Evolutionary conservation across 164 flowering plant genomes (phyloP).

Genomic region (Liquidambar formosana): DNA sequence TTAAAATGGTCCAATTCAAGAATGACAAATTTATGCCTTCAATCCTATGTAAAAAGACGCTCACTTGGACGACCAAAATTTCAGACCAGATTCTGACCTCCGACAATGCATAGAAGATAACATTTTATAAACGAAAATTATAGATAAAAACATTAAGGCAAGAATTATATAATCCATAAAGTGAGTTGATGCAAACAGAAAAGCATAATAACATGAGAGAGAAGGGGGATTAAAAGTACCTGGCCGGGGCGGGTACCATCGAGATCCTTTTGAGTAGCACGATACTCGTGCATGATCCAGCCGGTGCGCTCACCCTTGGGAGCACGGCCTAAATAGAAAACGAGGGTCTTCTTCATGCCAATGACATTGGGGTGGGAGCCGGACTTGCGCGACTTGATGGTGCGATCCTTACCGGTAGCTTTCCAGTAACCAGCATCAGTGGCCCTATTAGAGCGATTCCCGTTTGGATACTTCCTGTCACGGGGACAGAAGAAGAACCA

Average conservation of each 20-base stretch:
- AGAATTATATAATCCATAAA: no score
- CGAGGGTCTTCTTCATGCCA: slow-evolving; percentile 47
- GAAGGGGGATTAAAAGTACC: slow-evolving; percentile 6
- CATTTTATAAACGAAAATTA: no score
- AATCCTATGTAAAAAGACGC: no score
- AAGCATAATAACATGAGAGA: no score
- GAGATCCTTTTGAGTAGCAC: slow-evolving; percentile 33
- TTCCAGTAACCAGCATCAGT: slow-evolving; percentile 53
- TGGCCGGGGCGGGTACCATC: slow-evolving; percentile 43
- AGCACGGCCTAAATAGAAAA: slow-evolving; percentile 40
- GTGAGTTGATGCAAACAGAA: no score
- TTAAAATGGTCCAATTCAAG: no score
- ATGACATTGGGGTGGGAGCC: slow-evolving; percentile 9
- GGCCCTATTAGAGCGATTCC: slow-evolving; percentile 44
- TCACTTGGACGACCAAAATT: no score
- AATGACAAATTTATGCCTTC: no score
- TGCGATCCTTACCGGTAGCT: slow-evolving; percentile 52
- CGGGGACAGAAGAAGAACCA: slow-evolving; percentile 58
- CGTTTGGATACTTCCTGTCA: slow-evolving; percentile 46
- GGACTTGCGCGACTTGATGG: slow-evolving; percentile 29
- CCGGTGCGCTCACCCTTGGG: slow-evolving; percentile 39
- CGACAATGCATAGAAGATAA: no score
- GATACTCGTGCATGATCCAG: slow-evolving; percentile 50
- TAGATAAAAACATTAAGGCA: no score
- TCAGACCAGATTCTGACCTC: no score